Evolutionary conservation across 148 eudicot species (phyloP), one percentile per base, ranked within the genome.

Genomic region (Vaccinium myrtillus): DNA sequence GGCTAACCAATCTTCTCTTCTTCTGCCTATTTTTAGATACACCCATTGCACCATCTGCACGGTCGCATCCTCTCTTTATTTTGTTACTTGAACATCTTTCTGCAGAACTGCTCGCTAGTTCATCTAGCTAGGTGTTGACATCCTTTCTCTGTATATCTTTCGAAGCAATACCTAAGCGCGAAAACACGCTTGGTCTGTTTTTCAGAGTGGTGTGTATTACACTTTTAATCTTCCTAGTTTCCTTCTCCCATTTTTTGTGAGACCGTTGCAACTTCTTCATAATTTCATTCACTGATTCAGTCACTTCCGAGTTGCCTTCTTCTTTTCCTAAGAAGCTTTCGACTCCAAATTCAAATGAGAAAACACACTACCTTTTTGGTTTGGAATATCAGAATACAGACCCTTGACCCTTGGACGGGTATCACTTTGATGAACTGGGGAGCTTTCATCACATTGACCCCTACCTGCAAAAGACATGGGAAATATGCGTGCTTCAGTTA

Each of bases 251-350:
- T 32, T 55, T 86, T 74, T 79, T 59, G 39, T 56, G 83, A 3
- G 23, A 78, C 51, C 48, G 19, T n/a, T 25, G 61, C 88, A 86
- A 78, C 49, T 83, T 71, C 77, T 77, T 65, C 88, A 86, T 83
- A 23, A 86, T 73, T 46, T 69, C 85, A 53, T 78, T 50, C 54
- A 79, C 79, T 23, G 79, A 77, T 65, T 55, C 27, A 19, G 61
- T 14, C n/a, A 36, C 51, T 82, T 71, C 46, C 6, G 23, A 50
- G 56, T 54, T 71, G n/a, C 67, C 77, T 74, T 87, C 80, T 23
- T 75, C 49, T 53, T 56, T 81, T 50, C 48, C 12, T 18, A 56
- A 36, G 77, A 51, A 25, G 83, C 79, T 71, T 49, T 21, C 18
- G 49, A 30, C 49, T n/a, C 18, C 65, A 50, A 56, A 56, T 79